Conservation (phyloP, 2,329 filamentous ascomycete genomes). For the Trichoderma citrinoviride region DNA sequence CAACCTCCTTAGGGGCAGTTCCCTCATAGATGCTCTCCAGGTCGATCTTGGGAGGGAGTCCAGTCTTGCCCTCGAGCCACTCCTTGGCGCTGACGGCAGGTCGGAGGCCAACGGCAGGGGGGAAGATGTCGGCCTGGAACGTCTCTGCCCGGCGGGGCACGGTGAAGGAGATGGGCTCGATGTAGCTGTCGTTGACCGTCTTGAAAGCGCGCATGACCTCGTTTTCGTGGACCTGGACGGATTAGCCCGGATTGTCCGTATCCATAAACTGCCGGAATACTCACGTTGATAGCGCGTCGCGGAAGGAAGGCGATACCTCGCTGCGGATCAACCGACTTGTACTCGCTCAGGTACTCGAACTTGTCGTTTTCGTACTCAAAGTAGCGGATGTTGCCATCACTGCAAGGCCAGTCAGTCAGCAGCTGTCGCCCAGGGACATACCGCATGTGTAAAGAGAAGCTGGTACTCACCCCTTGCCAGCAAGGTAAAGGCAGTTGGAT, state of each 20-base stretch:
- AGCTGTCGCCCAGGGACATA: background rate
- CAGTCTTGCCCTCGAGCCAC: conserved; percentile 85
- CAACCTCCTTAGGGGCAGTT: conserved; percentile 71
- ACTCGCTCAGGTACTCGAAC: conserved; percentile 94
- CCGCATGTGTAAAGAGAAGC: background rate
- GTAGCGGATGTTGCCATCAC: conserved; percentile 98
- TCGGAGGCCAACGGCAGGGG: conserved; percentile 76
- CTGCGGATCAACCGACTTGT: conserved; percentile 95
- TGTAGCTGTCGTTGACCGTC: conserved; percentile 90
- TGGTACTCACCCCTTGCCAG: conserved; percentile 83
- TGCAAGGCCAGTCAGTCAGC: conserved; percentile 36
- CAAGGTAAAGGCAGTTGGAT: conserved; percentile 91
- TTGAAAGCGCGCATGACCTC: conserved; percentile 96
- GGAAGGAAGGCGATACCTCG: conserved; percentile 92
- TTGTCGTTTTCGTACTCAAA: conserved; percentile 99
- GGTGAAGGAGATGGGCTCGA: conserved; percentile 97
- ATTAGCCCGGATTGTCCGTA: conserved; percentile 24
- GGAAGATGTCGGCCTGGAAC: conserved; percentile 97
- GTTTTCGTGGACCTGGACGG: conserved; percentile 76
- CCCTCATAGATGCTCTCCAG: conserved; percentile 91
- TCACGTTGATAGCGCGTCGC: conserved; percentile 86
- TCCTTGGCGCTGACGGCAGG: conserved; percentile 76
- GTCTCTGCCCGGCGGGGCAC: conserved; percentile 89
- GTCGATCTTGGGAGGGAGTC: conserved; percentile 84
- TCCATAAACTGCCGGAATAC: conserved; percentile 29